Evolutionary conservation across 441 rosid species (phyloP), one percentile per base, ranked within the genome.

Genomic region (Croton setiger): DNA sequence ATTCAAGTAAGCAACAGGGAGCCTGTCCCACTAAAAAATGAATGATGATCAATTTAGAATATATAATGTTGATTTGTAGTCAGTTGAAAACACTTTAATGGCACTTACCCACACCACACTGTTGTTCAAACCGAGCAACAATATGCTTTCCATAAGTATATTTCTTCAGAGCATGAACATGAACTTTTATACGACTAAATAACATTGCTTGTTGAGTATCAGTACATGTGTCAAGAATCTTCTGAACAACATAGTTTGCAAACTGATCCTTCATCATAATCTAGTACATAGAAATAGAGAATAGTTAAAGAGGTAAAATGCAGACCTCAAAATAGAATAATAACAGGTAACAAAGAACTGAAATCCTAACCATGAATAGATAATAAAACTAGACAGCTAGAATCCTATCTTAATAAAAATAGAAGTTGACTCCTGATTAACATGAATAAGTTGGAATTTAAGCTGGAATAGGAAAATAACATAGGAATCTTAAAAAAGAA

Each of bases 141-240:
- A 91, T 91, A 83, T 91, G 97, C 67, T 91, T 91, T 75, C 97
- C 97, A 14, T 91, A 88, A 18, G 97, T 91, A 77, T 87, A 91
- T 74, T 88, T 91, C 86, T 87, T 88, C 85, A 92, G 72, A 13
- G 91, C 95, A 75, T 84, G 78, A 37, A 83, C 83, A 56, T 92
- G 92, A 69, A 66, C 60, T 74, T 82, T 85, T 52, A 90, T 85
- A 33, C 86, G 88, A 67, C 64, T 72, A 49, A 83, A 83, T 75
- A 92, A 67, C 70, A 83, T 63, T 43, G 66, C 80, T 66, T 85
- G 84, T 71, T 92, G 98, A 44, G 76, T 70, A 36, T 76, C 94
- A 5, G 84, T 82, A 78, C 94, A 81, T 10, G 78, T 78, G 68
- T 90, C 94, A 39, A 89, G 85, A 76, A 88, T 83, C 88, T 92